A percentile compares a stretch with the other conserved stretches of the same genome.
phyloP scores from a whole-genome alignment of 1,284 basidiomycete species.

The Pulveroboletus sp. region DNA sequence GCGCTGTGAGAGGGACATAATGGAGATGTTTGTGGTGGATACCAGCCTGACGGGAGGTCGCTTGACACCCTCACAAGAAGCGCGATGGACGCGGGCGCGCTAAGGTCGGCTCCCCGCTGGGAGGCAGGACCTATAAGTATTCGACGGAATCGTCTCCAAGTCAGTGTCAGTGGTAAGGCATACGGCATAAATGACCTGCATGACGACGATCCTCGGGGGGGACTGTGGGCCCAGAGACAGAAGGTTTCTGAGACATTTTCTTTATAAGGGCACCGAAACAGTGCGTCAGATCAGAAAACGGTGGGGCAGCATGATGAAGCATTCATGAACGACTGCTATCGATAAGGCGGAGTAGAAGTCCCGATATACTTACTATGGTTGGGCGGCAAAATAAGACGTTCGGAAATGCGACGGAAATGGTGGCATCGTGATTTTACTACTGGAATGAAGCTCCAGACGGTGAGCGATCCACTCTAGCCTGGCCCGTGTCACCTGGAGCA shows the following conservation, averaged over 20 bases:
- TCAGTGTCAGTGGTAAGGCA: constrained; percentile 16
- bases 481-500: constrained; percentile 12
- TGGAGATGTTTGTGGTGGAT: constrained; percentile 5
- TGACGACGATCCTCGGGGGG: constrained; percentile 35
- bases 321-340: constrained; percentile 25
- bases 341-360: constrained; percentile 35
- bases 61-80: constrained; percentile 68
- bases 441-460: constrained; percentile 22
- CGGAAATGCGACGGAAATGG: constrained; percentile 35
- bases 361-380: constrained; percentile 24
- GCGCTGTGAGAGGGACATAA: constrained; percentile 6
- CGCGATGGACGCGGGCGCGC: constrained; percentile 69
- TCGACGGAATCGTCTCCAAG: constrained; percentile 12
- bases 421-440: constrained; percentile 18
- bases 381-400: constrained; percentile 21
- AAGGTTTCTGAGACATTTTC: constrained; percentile 20
- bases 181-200: constrained; percentile 35
- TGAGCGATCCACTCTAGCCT: constrained; percentile 9
- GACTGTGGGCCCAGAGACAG: constrained; percentile 35
- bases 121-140: constrained; percentile 44
- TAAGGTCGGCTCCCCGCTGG: constrained; percentile 67
- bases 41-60: constrained; percentile 53
- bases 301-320: constrained; percentile 19
- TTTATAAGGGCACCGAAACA: constrained; percentile 35
- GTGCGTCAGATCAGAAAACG: constrained; percentile 27